Evolutionary conservation across 2,329 filamentous ascomycete genomes (phyloP).

Genomic region (Botrytis squamosa): DNA sequence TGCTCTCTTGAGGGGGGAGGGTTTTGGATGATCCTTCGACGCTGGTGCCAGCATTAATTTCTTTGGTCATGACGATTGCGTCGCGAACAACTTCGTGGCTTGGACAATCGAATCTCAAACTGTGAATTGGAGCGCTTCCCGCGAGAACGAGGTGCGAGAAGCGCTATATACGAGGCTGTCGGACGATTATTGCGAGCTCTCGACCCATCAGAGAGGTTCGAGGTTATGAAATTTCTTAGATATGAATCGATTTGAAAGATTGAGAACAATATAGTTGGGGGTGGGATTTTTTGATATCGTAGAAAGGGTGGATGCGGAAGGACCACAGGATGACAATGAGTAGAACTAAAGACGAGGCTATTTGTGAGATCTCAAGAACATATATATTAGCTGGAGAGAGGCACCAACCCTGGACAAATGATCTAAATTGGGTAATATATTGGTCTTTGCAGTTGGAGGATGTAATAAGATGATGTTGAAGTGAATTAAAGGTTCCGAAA

Average conservation of each 20-base stretch:
- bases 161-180: slow-evolving; percentile 38
- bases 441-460: not conserved
- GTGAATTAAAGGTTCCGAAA: not conserved
- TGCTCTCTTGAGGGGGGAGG: slow-evolving; percentile 29
- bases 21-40: slow-evolving; percentile 28
- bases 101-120: slow-evolving; percentile 11
- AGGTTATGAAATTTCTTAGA: not conserved
- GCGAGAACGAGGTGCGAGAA: slow-evolving; percentile 37
- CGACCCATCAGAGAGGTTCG: slow-evolving; percentile 37
- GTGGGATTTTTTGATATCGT: not conserved
- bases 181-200: slow-evolving; percentile 30
- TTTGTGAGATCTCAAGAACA: slow-evolving; percentile 6
- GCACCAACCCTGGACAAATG: slow-evolving; percentile 1
- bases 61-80: slow-evolving; percentile 35
- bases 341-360: slow-evolving; percentile 16
- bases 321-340: slow-evolving; percentile 18
- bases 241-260: not conserved
- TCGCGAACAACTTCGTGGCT: slow-evolving; percentile 16
- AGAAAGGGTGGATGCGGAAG: not conserved
- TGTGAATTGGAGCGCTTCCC: slow-evolving; percentile 36
- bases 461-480: not conserved
- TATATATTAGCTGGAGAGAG: not conserved
- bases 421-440: not conserved
- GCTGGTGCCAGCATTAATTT: slow-evolving; percentile 34
- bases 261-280: not conserved